Evolutionary conservation across 164 flowering plant genomes (phyloP), one percentile per base, ranked within the genome.

Genomic region (Berberis vulgaris): DNA sequence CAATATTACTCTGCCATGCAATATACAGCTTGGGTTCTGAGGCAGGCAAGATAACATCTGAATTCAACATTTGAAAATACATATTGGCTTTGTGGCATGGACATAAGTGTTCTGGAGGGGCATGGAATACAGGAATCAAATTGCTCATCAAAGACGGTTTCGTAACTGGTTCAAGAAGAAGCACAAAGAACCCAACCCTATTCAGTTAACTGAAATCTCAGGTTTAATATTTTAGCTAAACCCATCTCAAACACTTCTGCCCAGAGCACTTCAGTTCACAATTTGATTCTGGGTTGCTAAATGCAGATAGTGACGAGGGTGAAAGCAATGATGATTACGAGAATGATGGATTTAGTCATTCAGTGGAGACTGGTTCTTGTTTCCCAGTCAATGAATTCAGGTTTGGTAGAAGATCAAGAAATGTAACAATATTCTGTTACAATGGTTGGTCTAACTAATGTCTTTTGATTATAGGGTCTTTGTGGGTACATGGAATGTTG

Each of bases 401-500:
- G 93, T 83, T 2, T 66, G 57, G 43, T 45, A 50, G 12, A 50
- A 50, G 49, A 46, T 5, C 54, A 50, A 1, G 54, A 50, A 50
- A 50, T 50, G 54, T 8, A 50, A 50, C 54, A 3, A 5, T 50
- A 6, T 43, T 46, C 38, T 7, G 64, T 1, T 40, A 6, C 9
- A 45, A 52, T 59, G 7, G 41, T 50, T 64, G 41, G 7, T 52
- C 4, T 3, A 39, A 68, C 57, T 62, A 39, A 44, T 11, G n/a
- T 65, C 44, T 56, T 69, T 45, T 3, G 1, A 41, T 50, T 59
- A 45, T 67, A 89, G 93, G 69, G 68, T 86, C 45, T 85, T 89
- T 69, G 89, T 85, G 62, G 93, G 88, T 10, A 82, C 93, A 55
- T 89, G 96, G 93, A 86, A 89, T 76, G 89, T 89, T 45, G 93